phyloP scores from a whole-genome alignment of 441 rosid genomes.

The California macrophylla region DNA sequence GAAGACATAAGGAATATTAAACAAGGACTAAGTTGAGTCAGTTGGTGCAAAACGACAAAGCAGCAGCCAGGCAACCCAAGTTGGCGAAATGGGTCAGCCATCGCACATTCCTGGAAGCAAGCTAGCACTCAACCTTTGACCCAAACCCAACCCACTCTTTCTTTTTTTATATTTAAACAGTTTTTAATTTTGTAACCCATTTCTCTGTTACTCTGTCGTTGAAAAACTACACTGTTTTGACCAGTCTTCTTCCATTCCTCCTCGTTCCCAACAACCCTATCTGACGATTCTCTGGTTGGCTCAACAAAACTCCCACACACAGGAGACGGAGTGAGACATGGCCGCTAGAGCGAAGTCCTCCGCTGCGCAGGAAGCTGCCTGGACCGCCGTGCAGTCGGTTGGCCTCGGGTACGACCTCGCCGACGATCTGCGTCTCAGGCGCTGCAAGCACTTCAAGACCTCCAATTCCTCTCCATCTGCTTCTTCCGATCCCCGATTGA shows the following conservation, averaged over 20 bases:
- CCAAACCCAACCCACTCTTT: neutral
- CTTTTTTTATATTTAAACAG: neutral
- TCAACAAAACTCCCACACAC: neutral
- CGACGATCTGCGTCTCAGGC: slow-evolving; percentile 20
- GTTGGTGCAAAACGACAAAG: neutral
- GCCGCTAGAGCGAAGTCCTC: neutral
- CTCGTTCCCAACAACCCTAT: neutral
- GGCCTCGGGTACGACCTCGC: slow-evolving; percentile 23
- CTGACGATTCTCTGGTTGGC: neutral
- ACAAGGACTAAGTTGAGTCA: no score
- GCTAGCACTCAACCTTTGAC: neutral
- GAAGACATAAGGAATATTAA: no score
- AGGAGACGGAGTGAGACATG: neutral
- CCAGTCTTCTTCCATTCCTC: neutral
- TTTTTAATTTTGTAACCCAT: neutral
- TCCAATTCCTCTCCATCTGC: neutral
- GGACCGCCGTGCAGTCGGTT: slow-evolving; percentile 20
- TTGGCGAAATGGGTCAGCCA: neutral
- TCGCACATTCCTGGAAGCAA: neutral
- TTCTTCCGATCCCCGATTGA: slow-evolving; percentile 5
- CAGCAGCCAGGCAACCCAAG: neutral
- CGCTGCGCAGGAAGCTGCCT: slow-evolving; percentile 10
- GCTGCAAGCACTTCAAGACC: slow-evolving; percentile 12
- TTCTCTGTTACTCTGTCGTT: neutral
- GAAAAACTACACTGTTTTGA: neutral